Base-by-base conservation (phyloP, 441 rosid species). In the Rhodomyrtus psidioides region DNA sequence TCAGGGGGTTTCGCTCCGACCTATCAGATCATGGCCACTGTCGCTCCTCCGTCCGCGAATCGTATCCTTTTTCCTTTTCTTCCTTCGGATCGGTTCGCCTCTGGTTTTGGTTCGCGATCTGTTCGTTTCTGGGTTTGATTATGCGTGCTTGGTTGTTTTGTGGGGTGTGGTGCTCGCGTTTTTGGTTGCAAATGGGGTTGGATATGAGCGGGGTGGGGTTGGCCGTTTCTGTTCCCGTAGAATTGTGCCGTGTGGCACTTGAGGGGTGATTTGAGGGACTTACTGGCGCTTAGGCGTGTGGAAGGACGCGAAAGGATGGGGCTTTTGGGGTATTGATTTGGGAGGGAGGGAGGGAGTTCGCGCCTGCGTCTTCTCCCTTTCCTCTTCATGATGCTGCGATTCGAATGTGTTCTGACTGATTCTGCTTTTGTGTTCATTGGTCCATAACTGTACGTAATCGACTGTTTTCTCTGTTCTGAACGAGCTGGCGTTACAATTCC, bases 11-110 rank as follows among this genome's bases (percentile, higher is more conserved):
- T 83, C 89, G 8, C 8, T 26, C 58, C 83, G 3, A 24, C 23
- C 83, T 57, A 55, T 39, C 82, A 19, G n/a, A 74, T 85, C 92
- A 94, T 94, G 98, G 94, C 95, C 84, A 89, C 94, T 83, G 94
- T 93, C 85, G 89, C 93, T 90, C 88, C 94, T 55, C 86, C 93
- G 14, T 5, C 79, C 86, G 90, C 94, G 81, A 96, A 95, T 84
- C 92, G 96, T 95, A 95, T 94, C 95, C 95, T 93, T 92, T 81
- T 39, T 83, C 21, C 1, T 62, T 39, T 30, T 4, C 7, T 62
- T 30, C 12, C 24, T 3, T 30, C 3, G 27, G 2, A 10, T 57
- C 28, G 15, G 2, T 24, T 57, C 15, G 28, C 12, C 3, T 57
- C 60, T 57, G 81, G 21, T 39, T 84, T 74, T 27, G 57, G 49